phyloP scores from a whole-genome alignment of 1,284 basidiomycete genomes.

The Marasmius oreades region DNA sequence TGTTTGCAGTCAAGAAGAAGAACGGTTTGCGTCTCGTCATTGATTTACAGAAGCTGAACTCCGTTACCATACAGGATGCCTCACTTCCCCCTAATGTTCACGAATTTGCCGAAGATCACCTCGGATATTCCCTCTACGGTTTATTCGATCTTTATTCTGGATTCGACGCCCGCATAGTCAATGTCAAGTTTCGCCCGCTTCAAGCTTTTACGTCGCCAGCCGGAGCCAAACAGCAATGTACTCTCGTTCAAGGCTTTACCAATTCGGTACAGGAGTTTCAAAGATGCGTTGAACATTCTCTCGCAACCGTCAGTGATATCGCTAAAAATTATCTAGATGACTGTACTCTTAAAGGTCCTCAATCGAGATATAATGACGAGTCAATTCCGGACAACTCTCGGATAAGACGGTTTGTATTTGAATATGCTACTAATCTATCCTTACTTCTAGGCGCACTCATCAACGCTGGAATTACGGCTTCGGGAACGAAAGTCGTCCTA shows the following conservation, averaged over 20 bases:
- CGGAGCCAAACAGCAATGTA: slow-evolving; percentile 17
- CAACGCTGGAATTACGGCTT: slow-evolving; percentile 25
- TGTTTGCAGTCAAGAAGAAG: slow-evolving; percentile 32
- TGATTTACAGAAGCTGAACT: no score
- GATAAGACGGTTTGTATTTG: slow-evolving; percentile 22
- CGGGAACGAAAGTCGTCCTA: slow-evolving; percentile 24
- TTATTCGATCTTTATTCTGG: slow-evolving; percentile 15
- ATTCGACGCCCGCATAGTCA: background rate
- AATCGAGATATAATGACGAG: slow-evolving; percentile 19
- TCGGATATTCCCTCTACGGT: slow-evolving; percentile 23
- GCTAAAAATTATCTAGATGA: slow-evolving; percentile 22
- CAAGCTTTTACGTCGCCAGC: slow-evolving; percentile 6
- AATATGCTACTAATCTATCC: slow-evolving; percentile 21
- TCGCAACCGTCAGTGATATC: slow-evolving; percentile 14
- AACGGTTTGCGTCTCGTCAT: slow-evolving; percentile 21
- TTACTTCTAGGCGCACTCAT: slow-evolving; percentile 20
- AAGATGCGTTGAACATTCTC: slow-evolving; percentile 19
- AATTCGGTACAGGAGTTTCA: slow-evolving; percentile 29
- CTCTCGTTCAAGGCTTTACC: slow-evolving; percentile 25
- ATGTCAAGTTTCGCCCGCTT: background rate
- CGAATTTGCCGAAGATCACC: slow-evolving; percentile 29
- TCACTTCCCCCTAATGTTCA: slow-evolving; percentile 26
- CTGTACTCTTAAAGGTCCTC: slow-evolving; percentile 23
- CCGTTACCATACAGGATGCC: no score
- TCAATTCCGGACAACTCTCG: slow-evolving; percentile 10